Percentiles rank a stretch among this genome's conserved stretches.
These are phyloP conservation scores for Phylloporus sp. DNA, from an alignment of 768 basidiomycete species.

Conservation along the genomic window DNA sequence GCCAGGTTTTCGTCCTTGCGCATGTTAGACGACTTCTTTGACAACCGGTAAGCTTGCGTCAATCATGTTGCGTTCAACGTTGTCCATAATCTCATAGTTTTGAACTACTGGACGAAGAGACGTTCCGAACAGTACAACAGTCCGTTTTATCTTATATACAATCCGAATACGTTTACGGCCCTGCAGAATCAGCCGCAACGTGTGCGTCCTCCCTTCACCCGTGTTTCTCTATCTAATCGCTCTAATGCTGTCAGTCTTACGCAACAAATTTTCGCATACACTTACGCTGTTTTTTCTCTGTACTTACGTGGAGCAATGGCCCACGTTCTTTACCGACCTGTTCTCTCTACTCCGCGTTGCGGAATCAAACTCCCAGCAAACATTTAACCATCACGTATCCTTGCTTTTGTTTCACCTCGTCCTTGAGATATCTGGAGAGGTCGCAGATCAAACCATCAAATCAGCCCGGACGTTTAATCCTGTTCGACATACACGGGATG, in stretches of 20 bases:
- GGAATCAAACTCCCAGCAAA: conserved; percentile 50
- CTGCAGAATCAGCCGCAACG: conserved; percentile 74
- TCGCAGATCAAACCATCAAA: conserved; percentile 94
- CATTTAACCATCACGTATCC: conserved; percentile 80
- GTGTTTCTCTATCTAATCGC: conserved; percentile 1
- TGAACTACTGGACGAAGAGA: conserved; percentile 64
- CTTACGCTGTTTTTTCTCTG: conserved; percentile 85
- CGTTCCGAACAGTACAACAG: conserved; percentile 70
- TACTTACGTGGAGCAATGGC: conserved; percentile 84
- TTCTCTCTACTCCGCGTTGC: conserved; percentile 68
- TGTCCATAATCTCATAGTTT: conserved; percentile 38
- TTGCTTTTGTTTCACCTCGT: conserved; percentile 89
- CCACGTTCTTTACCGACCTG: conserved; percentile 76
- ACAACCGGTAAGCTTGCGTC: conserved; percentile 62
- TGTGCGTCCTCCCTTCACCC: conserved; percentile 55
- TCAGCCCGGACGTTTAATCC: conserved; percentile 71
- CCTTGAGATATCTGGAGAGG: conserved; percentile 92
- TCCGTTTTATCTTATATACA: conserved; percentile 79
- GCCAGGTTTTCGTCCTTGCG: conserved; percentile 79
- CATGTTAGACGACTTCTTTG: conserved; percentile 78
- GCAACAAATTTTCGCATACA: conserved; percentile 94
- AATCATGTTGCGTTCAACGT: neutral
- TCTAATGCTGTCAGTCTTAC: conserved; percentile 54
- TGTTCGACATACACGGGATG: conserved; percentile 76
- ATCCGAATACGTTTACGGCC: conserved; percentile 82